phyloP scores from a whole-genome alignment of 2,329 filamentous ascomycete genomes.

The Xylariaceae sp. region DNA sequence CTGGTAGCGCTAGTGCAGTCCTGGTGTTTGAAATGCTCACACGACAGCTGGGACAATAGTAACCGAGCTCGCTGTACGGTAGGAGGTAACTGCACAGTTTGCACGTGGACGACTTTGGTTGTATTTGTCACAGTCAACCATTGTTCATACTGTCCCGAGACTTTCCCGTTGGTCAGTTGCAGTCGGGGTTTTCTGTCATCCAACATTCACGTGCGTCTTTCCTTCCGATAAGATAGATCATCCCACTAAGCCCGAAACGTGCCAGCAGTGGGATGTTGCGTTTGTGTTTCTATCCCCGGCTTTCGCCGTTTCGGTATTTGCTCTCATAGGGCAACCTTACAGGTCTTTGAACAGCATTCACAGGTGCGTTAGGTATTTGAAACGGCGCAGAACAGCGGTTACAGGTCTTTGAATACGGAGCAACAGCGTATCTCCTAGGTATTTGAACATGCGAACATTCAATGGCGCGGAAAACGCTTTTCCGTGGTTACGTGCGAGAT shows the following conservation, averaged over 20 bases:
- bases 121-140: neutral
- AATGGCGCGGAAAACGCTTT: too few relatives aligned
- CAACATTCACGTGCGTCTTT: neutral
- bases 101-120: neutral
- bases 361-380: too few relatives aligned
- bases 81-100: neutral
- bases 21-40: neutral
- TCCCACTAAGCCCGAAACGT: neutral
- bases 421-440: neutral
- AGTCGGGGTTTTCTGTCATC: neutral
- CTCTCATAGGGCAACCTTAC: neutral
- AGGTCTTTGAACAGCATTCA: too few relatives aligned
- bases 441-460: too few relatives aligned
- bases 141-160: neutral
- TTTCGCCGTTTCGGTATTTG: slow-evolving; percentile 20
- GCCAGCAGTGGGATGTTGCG: neutral
- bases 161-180: neutral
- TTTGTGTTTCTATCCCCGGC: neutral
- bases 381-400: too few relatives aligned
- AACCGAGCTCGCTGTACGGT: neutral
- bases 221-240: neutral
- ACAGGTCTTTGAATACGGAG: neutral
- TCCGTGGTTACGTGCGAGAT: neutral
- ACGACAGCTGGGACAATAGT: neutral
- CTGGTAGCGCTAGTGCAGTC: neutral